These are phyloP conservation scores for Clonostachys solani DNA, from an alignment of 2,329 filamentous ascomycete genomes.

Conservation along the genomic window DNA sequence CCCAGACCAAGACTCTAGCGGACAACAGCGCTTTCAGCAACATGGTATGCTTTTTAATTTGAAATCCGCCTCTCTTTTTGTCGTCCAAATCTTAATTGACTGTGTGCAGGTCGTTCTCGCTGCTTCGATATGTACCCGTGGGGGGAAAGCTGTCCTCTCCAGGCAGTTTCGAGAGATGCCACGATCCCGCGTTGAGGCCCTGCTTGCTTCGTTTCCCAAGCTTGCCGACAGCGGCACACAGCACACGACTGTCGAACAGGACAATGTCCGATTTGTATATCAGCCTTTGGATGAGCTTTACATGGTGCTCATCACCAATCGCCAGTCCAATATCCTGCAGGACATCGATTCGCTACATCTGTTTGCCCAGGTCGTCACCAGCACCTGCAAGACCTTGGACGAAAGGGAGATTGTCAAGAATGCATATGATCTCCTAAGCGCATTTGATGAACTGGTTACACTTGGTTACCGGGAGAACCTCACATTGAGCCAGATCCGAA, in stretches of 20 bases:
- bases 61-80: no score
- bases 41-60: no score
- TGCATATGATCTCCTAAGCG: constrained; percentile 92
- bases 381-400: constrained; percentile 92
- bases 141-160: constrained; percentile 96
- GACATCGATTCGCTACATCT: constrained; percentile 98
- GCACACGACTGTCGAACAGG: constrained; percentile 97
- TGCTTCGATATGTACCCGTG: constrained; percentile 97
- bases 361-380: constrained; percentile 95
- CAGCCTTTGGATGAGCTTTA: constrained; percentile 98
- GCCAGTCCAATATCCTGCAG: constrained; percentile 98
- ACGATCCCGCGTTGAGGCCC: constrained; percentile 90
- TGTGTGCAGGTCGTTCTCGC: constrained; percentile 82
- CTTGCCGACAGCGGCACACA: constrained; percentile 93
- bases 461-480: constrained; percentile 95
- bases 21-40: no score
- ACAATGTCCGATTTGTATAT: constrained; percentile 99
- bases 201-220: constrained; percentile 96
- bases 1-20: no score
- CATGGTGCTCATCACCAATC: constrained; percentile 99
- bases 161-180: constrained; percentile 98
- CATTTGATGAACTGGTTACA: constrained; percentile 96
- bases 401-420: constrained; percentile 93
- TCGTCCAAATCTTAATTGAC: no score
- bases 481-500: constrained; percentile 96